phyloP scores from a whole-genome alignment of 805 yeast species.

The Pichia heedii region DNA sequence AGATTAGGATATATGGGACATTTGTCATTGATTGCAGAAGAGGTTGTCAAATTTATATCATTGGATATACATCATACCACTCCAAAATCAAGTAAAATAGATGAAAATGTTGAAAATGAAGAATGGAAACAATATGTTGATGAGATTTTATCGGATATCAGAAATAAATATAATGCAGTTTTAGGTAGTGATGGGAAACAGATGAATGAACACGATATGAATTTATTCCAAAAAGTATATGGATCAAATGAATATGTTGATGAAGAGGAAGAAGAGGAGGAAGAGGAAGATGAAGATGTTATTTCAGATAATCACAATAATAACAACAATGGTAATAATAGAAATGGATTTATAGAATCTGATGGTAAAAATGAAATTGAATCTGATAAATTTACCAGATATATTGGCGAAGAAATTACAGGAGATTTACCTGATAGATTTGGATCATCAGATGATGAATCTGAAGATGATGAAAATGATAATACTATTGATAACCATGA shows the following conservation, averaged over 20 bases:
- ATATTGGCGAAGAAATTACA: slow-evolving; percentile 68
- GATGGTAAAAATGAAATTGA: slow-evolving; percentile 21
- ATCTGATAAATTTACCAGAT: slow-evolving; percentile 55
- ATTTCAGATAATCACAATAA: slow-evolving; percentile 13
- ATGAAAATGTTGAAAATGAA: slow-evolving; percentile 27
- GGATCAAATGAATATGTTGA: slow-evolving; percentile 21
- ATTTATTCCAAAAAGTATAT: slow-evolving; percentile 22
- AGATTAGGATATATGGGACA: slow-evolving; percentile 98
- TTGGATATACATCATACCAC: slow-evolving; percentile 53
- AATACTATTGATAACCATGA: slow-evolving; percentile 2
- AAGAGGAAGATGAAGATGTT: slow-evolving; percentile 17
- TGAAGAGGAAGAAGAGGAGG: slow-evolving; percentile 2
- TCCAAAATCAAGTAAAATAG: slow-evolving; percentile 41
- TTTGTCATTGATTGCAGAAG: slow-evolving; percentile 85
- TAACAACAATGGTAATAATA: slow-evolving; percentile 4
- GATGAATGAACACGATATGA: slow-evolving; percentile 29
- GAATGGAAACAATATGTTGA: slow-evolving; percentile 54
- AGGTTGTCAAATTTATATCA: slow-evolving; percentile 78
- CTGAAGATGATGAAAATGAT: slow-evolving; percentile 37
- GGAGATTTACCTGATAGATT: slow-evolving; percentile 39
- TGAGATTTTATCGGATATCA: slow-evolving; percentile 72
- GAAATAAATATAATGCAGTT: slow-evolving; percentile 90
- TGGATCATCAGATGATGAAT: slow-evolving; percentile 49
- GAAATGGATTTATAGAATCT: slow-evolving; percentile 16
- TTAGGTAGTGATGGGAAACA: slow-evolving; percentile 49